A percentile compares a stretch with the other conserved stretches of the same genome.
Conservation (phyloP, 441 rosid species). For the Pelargonium myrrhifolium region DNA sequence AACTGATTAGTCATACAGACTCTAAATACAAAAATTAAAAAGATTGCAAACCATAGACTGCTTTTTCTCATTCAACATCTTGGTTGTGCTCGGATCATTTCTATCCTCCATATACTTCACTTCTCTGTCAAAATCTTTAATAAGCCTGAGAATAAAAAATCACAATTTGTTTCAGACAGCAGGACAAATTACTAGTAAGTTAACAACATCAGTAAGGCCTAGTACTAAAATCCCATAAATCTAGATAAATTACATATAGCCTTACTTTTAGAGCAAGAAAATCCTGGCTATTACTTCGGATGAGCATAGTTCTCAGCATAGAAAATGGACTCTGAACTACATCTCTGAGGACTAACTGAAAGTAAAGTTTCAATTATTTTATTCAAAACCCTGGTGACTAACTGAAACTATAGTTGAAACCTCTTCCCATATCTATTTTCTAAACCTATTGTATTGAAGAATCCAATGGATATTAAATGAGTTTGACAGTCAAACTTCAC, state of each 20-base stretch:
- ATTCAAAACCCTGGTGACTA: background rate
- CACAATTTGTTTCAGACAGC: background rate
- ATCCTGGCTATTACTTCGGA: background rate
- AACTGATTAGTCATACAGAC: slow-evolving; percentile 4
- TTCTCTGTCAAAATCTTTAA: slow-evolving; percentile 84
- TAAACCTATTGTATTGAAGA: background rate
- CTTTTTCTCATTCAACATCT: slow-evolving; percentile 68
- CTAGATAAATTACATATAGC: background rate
- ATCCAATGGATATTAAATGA: background rate
- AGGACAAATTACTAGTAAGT: background rate
- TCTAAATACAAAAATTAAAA: background rate
- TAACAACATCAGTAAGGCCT: background rate
- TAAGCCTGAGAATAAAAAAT: slow-evolving; percentile 49
- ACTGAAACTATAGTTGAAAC: background rate
- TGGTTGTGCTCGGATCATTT: slow-evolving; percentile 55
- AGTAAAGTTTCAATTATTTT: too few relatives aligned
- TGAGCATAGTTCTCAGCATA: too few relatives aligned
- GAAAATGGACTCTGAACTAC: too few relatives aligned
- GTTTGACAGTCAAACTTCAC: background rate
- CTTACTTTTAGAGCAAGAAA: background rate
- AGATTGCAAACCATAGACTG: slow-evolving; percentile 59
- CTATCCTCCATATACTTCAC: slow-evolving; percentile 56
- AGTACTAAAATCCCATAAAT: background rate
- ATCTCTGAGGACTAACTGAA: too few relatives aligned
- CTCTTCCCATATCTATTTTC: background rate